Evolutionary conservation across 1,139 yeast genomes (phyloP), one percentile per base, ranked within the genome.

Genomic region (Magnusiomyces paraingens): DNA sequence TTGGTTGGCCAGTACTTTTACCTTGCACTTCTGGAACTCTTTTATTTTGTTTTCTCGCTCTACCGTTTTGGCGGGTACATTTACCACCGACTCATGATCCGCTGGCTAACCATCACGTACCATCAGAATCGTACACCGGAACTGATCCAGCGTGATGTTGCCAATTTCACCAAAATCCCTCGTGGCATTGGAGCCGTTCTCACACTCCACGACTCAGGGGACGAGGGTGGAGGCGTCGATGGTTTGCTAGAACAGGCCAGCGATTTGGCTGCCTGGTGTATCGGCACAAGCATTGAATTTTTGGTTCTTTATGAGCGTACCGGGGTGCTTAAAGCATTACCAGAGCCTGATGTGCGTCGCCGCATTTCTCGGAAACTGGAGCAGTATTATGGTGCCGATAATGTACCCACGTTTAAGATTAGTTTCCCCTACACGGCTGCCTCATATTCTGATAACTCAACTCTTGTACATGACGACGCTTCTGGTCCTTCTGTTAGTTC

Each of bases 221-320:
- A 86, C 65, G 90, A 87, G 57, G 96, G 95, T 26, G 99, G 97
- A 1, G 97, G 97, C 1, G 70, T 86, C 47, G 91, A 86, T 57
- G 96, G 95, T 0, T 74, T 94, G 48, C 74, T 91, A 63, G 82
- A 79, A 61, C 88, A 88, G 63, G 78, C 85, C 20, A 80, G 93
- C 54, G 96, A 90, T 65, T 64, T 91, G 48, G 77, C 83, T 0
- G 84, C 95, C 2, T 93, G 99, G 99, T 78, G 90, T 47, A 70
- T 89, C 21, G 87, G 95, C 47, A 83, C 94, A 8, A 97, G 96
- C 1, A 81, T 91, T 52, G 80, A 82, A 29, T 74, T 75, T 53
- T 74, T 93, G 58, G 77, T 87, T 8, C 74, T 94, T 46, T 94
- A 89, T 71, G 99, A 93, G 70, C 79, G 79, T 63, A 81, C 81